Evolutionary conservation across 257 asterid genomes (phyloP).

Genomic region (Penstemon newberryi): DNA sequence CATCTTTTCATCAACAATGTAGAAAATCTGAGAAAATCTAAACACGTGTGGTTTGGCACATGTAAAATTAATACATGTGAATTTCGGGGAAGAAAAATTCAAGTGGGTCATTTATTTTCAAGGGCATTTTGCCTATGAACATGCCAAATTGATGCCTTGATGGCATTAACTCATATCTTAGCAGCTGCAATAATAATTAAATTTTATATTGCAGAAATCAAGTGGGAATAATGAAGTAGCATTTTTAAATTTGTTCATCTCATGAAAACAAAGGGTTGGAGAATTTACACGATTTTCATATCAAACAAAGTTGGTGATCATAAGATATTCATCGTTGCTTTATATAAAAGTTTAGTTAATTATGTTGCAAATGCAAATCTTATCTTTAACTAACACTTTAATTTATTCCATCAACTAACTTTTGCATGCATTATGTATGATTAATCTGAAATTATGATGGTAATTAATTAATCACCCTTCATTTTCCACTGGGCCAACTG

Average conservation of each 20-base stretch:
- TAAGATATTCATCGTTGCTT: no score
- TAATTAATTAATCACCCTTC: conserved; percentile 12
- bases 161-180: no score
- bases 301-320: no score
- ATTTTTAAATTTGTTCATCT: no score
- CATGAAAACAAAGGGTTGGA: no score
- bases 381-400: conserved; percentile 8
- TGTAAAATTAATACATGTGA: conserved; percentile 35
- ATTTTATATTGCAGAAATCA: no score
- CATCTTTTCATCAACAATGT: neutral
- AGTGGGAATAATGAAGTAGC: no score
- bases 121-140: conserved; percentile 21
- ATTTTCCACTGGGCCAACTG: conserved; percentile 26
- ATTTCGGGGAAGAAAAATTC: conserved; percentile 23
- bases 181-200: no score
- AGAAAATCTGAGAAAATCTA: conserved; percentile 12
- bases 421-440: neutral
- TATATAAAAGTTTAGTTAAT: no score
- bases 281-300: no score
- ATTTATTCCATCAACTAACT: neutral
- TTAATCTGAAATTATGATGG: conserved; percentile 1
- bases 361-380: conserved; percentile 4
- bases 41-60: conserved; percentile 32
- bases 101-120: conserved; percentile 19
- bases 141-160: conserved; percentile 9